Percentiles rank a stretch among this genome's conserved stretches.
Evolutionary conservation across 257 asterid species (phyloP).

Genomic region (Solanum pimpinellifolium): DNA sequence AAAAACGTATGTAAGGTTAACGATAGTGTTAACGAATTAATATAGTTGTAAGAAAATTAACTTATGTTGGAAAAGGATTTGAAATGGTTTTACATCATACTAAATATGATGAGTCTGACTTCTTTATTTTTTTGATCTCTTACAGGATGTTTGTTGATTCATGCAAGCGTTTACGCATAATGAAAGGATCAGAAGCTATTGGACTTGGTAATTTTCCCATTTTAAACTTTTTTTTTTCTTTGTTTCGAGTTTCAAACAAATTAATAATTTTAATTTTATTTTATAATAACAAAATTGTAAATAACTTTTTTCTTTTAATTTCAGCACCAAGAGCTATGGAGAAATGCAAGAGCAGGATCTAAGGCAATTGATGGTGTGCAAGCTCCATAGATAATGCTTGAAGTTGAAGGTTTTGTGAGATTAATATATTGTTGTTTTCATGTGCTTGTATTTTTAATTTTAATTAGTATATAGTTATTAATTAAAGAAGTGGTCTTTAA

Average conservation of each 20-base stretch:
- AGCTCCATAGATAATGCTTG: neutral
- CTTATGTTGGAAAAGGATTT: too few species aligned
- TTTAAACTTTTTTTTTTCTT: neutral
- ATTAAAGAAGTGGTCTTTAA: neutral
- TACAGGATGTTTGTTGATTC: constrained; percentile 43
- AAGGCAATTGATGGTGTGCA: neutral
- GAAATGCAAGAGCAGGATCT: constrained; percentile 67
- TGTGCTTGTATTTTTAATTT: constrained; percentile 39
- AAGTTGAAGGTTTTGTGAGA: constrained; percentile 1
- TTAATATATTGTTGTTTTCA: constrained; percentile 7
- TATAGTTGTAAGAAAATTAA: too few species aligned
- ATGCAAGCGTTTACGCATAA: constrained; percentile 46
- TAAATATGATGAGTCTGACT: neutral
- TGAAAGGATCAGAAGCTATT: constrained; percentile 47
- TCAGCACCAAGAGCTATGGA: constrained; percentile 85
- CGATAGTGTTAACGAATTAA: neutral
- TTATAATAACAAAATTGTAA: neutral
- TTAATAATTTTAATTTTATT: neutral
- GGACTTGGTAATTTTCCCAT: constrained; percentile 26
- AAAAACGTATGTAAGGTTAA: neutral
- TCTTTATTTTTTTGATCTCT: neutral
- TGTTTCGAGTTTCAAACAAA: neutral
- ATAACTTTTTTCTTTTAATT: neutral
- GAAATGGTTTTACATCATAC: neutral
- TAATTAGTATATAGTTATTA: constrained; percentile 8